A percentile compares a stretch with the other conserved stretches of the same genome.
Conservation (phyloP, 345 rosid genomes). For the Abelmoschus esculentus region DNA sequence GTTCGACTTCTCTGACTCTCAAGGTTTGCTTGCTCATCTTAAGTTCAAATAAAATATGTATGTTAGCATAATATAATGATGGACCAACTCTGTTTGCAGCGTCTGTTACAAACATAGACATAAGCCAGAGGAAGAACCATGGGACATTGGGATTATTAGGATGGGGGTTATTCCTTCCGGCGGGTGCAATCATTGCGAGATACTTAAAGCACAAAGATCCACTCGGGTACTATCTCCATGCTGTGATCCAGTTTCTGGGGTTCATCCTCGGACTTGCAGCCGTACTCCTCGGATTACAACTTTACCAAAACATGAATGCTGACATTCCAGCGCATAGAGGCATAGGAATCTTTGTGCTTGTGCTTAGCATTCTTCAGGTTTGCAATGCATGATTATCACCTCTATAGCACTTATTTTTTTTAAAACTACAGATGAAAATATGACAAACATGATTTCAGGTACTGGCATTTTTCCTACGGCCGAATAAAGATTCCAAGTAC, state of each 20-base stretch:
- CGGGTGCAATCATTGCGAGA: constrained; percentile 71
- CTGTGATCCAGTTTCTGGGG: constrained; percentile 52
- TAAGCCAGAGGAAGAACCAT: constrained; percentile 57
- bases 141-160: constrained; percentile 59
- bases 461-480: constrained; percentile 72
- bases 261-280: constrained; percentile 59
- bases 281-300: constrained; percentile 59
- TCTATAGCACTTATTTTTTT: too few species aligned
- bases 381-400: too few species aligned
- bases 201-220: constrained; percentile 78
- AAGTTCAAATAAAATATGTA: background rate
- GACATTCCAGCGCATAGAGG: constrained; percentile 61
- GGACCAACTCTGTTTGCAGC: constrained; percentile 14
- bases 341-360: constrained; percentile 69
- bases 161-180: constrained; percentile 78
- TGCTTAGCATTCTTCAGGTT: constrained; percentile 38
- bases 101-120: constrained; percentile 20
- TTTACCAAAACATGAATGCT: constrained; percentile 42
- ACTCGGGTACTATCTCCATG: constrained; percentile 78
- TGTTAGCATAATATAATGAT: background rate
- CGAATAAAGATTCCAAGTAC: constrained; percentile 59
- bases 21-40: constrained; percentile 32
- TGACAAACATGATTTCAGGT: constrained; percentile 45
- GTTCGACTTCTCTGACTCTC: constrained; percentile 47
- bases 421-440: too few species aligned